Conservation (phyloP, 2,329 filamentous ascomycete genomes). For the Parastagonospora avenae region DNA sequence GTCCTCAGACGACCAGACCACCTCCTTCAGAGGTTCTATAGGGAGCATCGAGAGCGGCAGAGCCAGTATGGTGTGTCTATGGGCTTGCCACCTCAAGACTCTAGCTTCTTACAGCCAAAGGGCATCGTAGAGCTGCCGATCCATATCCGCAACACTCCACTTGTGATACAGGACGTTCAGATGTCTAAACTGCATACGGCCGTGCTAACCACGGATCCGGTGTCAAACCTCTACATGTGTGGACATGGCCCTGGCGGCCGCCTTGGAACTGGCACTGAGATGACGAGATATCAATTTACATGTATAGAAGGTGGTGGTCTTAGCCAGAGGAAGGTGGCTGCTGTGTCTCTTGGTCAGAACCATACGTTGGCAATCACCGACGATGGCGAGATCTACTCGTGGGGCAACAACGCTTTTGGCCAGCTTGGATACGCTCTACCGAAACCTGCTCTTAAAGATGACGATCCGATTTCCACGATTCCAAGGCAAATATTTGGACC, state of each 20-base stretch:
- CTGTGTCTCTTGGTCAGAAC: conserved; percentile 87
- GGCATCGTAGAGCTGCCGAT: conserved; percentile 68
- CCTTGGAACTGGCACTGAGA: conserved; percentile 86
- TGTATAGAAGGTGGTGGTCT: conserved; percentile 79
- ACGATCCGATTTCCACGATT: conserved; percentile 79
- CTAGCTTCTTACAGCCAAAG: conserved; percentile 32
- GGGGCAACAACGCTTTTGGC: conserved; percentile 85
- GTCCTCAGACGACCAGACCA: conserved; percentile 76
- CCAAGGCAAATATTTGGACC: conserved; percentile 91
- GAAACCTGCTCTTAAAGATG: conserved; percentile 68
- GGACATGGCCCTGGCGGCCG: conserved; percentile 90
- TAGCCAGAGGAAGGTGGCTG: conserved; percentile 72
- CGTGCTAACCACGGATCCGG: conserved; percentile 82
- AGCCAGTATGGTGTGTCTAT: conserved; percentile 46
- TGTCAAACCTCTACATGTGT: conserved; percentile 90
- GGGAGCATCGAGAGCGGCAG: conserved; percentile 64
- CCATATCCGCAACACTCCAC: conserved; percentile 71
- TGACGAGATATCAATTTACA: conserved; percentile 83
- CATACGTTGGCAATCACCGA: conserved; percentile 85
- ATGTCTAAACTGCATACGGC: conserved; percentile 94
- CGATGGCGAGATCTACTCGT: conserved; percentile 91
- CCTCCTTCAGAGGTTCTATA: conserved; percentile 74
- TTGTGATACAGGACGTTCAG: conserved; percentile 79
- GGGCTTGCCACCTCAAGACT: conserved; percentile 34
- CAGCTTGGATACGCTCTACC: conserved; percentile 87